Conservation (phyloP, 2,329 filamentous ascomycete genomes). For the Colletotrichum paranaense region DNA sequence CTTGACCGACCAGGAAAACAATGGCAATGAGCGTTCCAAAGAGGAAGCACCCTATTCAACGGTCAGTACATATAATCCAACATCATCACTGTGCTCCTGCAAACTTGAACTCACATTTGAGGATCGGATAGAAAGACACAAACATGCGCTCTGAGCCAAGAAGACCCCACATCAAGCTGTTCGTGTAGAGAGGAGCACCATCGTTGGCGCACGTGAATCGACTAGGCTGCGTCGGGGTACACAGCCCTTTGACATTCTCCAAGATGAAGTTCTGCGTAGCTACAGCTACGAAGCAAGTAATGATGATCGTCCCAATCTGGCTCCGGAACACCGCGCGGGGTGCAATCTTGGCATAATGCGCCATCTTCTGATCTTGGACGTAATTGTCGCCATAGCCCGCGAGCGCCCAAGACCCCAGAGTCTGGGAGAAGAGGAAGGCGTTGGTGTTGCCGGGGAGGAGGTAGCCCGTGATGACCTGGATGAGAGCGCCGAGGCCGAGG, state of each 20-base stretch:
- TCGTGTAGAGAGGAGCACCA: conserved; percentile 44
- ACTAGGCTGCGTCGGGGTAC: conserved; percentile 47
- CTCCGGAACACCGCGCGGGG: conserved; percentile 48
- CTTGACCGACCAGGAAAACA: conserved; percentile 48
- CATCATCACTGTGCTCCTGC: fast-evolving
- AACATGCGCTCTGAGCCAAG: conserved; percentile 50
- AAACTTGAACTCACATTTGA: conserved; percentile 44
- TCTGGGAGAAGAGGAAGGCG: conserved; percentile 40
- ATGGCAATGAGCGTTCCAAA: conserved; percentile 51
- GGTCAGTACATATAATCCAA: fast-evolving
- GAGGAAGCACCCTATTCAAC: conserved; percentile 51
- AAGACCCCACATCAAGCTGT: conserved; percentile 45
- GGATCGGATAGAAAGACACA: conserved; percentile 52
- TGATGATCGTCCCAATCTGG: conserved; percentile 58
- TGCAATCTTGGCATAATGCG: conserved; percentile 47
- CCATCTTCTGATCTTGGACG: conserved; percentile 47
- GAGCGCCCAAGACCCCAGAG: conserved; percentile 43
- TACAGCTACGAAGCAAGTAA: conserved; percentile 51
- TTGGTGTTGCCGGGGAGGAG: conserved; percentile 52
- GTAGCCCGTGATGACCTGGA: conserved; percentile 56
- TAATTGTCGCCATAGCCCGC: conserved; percentile 56
- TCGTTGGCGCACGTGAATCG: conserved; percentile 43
- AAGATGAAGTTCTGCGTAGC: conserved; percentile 56
- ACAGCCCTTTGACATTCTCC: conserved; percentile 47
- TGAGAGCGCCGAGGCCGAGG: conserved; percentile 52